Conservation (phyloP, 129 eudicot species). For the Centrapalus pauciflorus region DNA sequence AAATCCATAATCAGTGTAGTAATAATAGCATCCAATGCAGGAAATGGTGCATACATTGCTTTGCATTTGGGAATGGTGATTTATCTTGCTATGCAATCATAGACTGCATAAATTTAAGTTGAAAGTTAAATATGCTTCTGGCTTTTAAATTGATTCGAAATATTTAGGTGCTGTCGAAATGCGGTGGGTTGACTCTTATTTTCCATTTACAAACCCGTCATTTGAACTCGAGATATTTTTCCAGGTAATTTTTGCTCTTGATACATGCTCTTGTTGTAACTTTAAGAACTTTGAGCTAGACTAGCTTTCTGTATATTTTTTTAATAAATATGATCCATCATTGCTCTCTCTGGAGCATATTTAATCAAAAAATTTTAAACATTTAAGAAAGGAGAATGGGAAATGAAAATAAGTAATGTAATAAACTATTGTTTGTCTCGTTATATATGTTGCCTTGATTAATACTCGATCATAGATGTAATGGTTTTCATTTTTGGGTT, state of each 20-base stretch:
- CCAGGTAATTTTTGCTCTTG: conserved; percentile 55
- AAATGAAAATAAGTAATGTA: background rate
- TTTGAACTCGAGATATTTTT: conserved; percentile 93
- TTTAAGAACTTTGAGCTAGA: background rate
- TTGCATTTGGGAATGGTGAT: background rate
- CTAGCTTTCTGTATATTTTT: too few species aligned
- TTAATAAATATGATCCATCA: too few species aligned
- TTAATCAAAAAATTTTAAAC: background rate
- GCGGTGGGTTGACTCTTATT: conserved; percentile 96
- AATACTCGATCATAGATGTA: background rate
- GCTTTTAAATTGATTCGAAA: conserved; percentile 16
- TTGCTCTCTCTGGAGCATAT: background rate
- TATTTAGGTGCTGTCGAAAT: conserved; percentile 85
- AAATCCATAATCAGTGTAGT: background rate
- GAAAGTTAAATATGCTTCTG: background rate
- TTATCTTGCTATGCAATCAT: background rate
- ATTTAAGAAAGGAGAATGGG: background rate
- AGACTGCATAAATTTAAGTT: background rate
- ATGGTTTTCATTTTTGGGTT: background rate
- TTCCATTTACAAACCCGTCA: conserved; percentile 88
- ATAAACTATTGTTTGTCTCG: background rate
- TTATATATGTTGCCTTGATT: background rate
- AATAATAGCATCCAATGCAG: background rate
- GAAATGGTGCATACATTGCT: too few species aligned
- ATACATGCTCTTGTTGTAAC: background rate